Evolutionary conservation across 805 yeast species (phyloP).

Genomic region (Torulaspora maleeae): DNA sequence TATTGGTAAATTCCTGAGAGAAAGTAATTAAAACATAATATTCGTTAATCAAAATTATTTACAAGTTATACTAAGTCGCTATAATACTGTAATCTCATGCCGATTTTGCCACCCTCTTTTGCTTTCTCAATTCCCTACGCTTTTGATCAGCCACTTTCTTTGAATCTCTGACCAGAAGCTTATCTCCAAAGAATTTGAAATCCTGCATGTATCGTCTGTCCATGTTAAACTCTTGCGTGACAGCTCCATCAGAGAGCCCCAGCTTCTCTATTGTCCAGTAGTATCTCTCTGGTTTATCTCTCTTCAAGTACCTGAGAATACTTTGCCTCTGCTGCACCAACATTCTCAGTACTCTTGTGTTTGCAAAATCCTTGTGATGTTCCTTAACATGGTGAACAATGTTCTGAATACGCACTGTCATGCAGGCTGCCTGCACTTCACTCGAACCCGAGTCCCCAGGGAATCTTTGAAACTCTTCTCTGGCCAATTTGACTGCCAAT

Average conservation of each 20-base stretch:
- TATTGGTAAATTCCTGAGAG: constrained; percentile 55
- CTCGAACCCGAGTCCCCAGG: constrained; percentile 93
- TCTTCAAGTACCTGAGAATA: constrained; percentile 74
- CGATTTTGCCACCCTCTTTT: constrained; percentile 34
- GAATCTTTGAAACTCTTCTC: constrained; percentile 71
- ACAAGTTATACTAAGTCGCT: constrained; percentile 1
- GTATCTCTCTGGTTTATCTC: constrained; percentile 74
- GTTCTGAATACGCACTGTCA: constrained; percentile 75
- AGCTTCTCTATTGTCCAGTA: constrained; percentile 81
- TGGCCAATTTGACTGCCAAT: constrained; percentile 59
- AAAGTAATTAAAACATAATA: constrained; percentile 1
- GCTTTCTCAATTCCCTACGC: constrained; percentile 45
- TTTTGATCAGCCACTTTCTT: constrained; percentile 45
- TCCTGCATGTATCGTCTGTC: constrained; percentile 74
- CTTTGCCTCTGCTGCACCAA: constrained; percentile 86
- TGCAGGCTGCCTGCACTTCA: constrained; percentile 91
- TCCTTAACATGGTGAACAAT: constrained; percentile 68
- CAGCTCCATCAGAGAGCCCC: constrained; percentile 78
- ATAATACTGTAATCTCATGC: constrained; percentile 5
- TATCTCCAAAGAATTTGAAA: constrained; percentile 71
- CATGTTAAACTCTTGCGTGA: constrained; percentile 76
- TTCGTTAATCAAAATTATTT: constrained; percentile 4
- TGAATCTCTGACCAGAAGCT: constrained; percentile 52
- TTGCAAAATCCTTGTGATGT: constrained; percentile 66
- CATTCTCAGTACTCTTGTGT: constrained; percentile 69